Evolutionary conservation across 495 filamentous ascomycete genomes (phyloP), one percentile per base, ranked within the genome.

Genomic region (Bryoglossum gracile): DNA sequence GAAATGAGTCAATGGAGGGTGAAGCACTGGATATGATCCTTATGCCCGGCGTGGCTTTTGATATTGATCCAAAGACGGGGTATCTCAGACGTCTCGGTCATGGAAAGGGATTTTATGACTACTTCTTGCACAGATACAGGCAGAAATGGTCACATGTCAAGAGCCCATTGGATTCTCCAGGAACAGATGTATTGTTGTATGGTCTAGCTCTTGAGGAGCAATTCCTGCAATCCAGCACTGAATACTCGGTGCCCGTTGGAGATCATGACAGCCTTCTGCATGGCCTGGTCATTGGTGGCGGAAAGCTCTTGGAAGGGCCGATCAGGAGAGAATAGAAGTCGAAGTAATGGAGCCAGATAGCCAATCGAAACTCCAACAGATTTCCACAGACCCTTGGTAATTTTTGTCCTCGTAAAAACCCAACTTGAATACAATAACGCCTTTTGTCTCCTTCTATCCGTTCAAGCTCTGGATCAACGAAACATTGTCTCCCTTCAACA

Each of bases 401-500:
- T 54, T 51, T 55, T 17, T 25, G 13, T 35, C 10, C 34, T 48
- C 24, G 21, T 48, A 39, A 35, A 48, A 30, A 21, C 42, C 36
- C 22, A 48, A 26, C 22, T 32, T 25, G 40, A 41, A 49, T 42
- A 22, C 46, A 48, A 42, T 53, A 56, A 59, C 46, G 50, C 52
- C 51, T 34, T 51, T 38, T 45, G 26, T 44, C 35, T 21, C 30
- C 34, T 23, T 58, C 61, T 54, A 70, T 62, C 64, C 75, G 56
- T 76, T 72, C 60, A 91, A 64, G 46, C 78, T 81, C 68, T 97
- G 91, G 59, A 97, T 95, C 49, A 97, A 74, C 5, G 91, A 88
- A 17, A 98, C 89, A 58, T 97, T 98, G 67, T 98, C 92, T 54
- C 92, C 92, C 72, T 97, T 97, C 46, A 98, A 74, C 53, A 98